A percentile compares a stretch with the other conserved stretches of the same genome.
These are phyloP conservation scores for Annulohypoxylon truncatum DNA, from an alignment of 2,329 filamentous ascomycete species.

Conservation along the genomic window DNA sequence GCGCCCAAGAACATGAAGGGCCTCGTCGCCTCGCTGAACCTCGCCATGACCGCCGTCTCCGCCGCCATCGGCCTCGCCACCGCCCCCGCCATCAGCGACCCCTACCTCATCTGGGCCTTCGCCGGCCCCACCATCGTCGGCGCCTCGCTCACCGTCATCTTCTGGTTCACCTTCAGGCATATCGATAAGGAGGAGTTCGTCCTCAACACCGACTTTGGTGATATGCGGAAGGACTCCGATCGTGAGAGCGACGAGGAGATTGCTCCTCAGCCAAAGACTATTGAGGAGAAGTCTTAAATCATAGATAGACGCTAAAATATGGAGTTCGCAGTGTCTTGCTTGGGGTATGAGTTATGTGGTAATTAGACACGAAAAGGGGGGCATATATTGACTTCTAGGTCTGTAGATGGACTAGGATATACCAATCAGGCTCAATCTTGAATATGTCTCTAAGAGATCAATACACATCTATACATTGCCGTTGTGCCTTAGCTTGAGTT, in stretches of 20 bases:
- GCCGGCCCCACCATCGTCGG: slow-evolving; percentile 48
- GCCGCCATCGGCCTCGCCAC: slow-evolving; percentile 71
- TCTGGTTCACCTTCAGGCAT: slow-evolving; percentile 47
- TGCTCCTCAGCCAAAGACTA: slow-evolving; percentile 17
- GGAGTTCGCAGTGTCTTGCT: neutral
- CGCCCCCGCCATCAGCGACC: slow-evolving; percentile 58
- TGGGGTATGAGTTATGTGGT: neutral
- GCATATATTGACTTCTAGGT: no score
- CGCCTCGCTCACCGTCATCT: slow-evolving; percentile 44
- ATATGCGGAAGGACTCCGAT: slow-evolving; percentile 48
- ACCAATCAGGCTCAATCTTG: neutral
- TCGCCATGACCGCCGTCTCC: slow-evolving; percentile 77
- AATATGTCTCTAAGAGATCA: neutral
- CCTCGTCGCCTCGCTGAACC: slow-evolving; percentile 75
- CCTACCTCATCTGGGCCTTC: slow-evolving; percentile 58
- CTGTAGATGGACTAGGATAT: neutral
- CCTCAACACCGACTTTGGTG: slow-evolving; percentile 46
- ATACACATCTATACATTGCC: neutral
- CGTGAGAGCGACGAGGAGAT: slow-evolving; percentile 44
- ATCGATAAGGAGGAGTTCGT: slow-evolving; percentile 49
- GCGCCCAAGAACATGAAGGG: slow-evolving; percentile 84
- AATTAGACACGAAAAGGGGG: neutral
- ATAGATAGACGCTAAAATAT: neutral
- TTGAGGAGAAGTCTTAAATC: slow-evolving; percentile 33
- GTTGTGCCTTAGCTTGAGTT: no score